Base-by-base conservation (phyloP, 108 stramenopile genomes). In the Cyclostephanos tholiformis region DNA sequence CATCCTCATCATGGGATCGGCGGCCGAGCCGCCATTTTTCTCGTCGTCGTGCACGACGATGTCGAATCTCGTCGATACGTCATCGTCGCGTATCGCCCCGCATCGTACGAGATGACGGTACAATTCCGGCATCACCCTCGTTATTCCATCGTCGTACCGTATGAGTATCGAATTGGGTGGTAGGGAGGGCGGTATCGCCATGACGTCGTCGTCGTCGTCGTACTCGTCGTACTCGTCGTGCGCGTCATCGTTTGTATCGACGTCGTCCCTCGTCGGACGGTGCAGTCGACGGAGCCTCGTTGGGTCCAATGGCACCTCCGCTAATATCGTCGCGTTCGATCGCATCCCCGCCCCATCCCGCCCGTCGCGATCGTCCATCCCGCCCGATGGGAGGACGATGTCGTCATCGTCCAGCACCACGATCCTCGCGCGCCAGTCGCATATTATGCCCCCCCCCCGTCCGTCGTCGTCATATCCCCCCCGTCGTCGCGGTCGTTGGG, bases 161-260 rank as follows among this genome's bases (percentile, higher is more conserved):
- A 93, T 72, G 16, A 93, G 64, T 41, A 88, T 67, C 5, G 92
- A 73, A 72, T 93, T 93, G 52, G 88, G 87, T 6, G 92, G 89
- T 0, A 93, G 65, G n/a, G 83, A 64, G n/a, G 81, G 14, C 13
- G 84, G 79, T 50, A 58, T 63, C 13, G 20, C 38, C 41, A 68
- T 69, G 50, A 27, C 61, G 46, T 61, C 38, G 13, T 35, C 65
- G 16, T 41, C 41, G 41, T 41, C 3, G 7, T 12, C 41, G 41
- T 41, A n/a, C n/a, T n/a, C 32, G 32, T 32, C 32, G 32, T 4
- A 4, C 4, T 41, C 41, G 12, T 7, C 7, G 8, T 1, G 11
- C 1, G 1, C 41, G 12, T 12, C 1, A 41, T 12, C 9, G 12
- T 9, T 41, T 7, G 12, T 1, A 9, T 12, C 12, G 41, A 4